Evolutionary conservation across 805 yeast species (phyloP), one percentile per base, ranked within the genome.

Genomic region (Saturnispora besseyi): DNA sequence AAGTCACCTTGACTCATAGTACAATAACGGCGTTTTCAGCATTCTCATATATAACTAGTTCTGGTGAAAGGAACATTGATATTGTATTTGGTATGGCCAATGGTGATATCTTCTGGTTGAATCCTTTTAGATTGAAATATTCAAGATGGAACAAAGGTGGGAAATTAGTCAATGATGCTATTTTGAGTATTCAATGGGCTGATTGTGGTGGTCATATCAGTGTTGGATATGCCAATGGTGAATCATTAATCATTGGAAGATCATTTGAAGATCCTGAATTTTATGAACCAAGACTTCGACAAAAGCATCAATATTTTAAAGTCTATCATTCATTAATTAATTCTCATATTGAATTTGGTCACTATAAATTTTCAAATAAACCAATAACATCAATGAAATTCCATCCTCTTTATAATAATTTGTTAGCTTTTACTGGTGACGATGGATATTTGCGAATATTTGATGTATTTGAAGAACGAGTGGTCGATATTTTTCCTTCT

Each of bases 71-170:
- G 29, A 67, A 67, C 34, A 65, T 84, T 7, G 81, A 81, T 46
- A 68, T 81, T 6, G 64, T 79, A 2, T 54, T 82, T 18, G 93
- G 91, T 1, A 75, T 80, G 53, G 76, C 82, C 18, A 66, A 80
- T 1, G 88, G 91, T n/a, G 87, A 81, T 56, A 62, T 84, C 2
- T 54, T 84, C 5, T 73, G 87, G 74, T 53, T 81, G 33, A 84
- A 82, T 54, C 75, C 82, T 9, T 63, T 69, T 28, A 65, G 71
- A 37, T 67, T 69, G 62, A 71, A 71, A 50, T 78, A 76, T 61
- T 61, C 75, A 26, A 69, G 82, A 40, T 64, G 78, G 63, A 79
- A 79, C 61, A 78, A 77, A 55, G 66, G 68, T 50, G 79, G 78
- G 7, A 68, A 61, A 52, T 61, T 63, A 51, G 72, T 66, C 55